Evolutionary conservation across 441 rosid species (phyloP).

Genomic region (Populus hybrid): DNA sequence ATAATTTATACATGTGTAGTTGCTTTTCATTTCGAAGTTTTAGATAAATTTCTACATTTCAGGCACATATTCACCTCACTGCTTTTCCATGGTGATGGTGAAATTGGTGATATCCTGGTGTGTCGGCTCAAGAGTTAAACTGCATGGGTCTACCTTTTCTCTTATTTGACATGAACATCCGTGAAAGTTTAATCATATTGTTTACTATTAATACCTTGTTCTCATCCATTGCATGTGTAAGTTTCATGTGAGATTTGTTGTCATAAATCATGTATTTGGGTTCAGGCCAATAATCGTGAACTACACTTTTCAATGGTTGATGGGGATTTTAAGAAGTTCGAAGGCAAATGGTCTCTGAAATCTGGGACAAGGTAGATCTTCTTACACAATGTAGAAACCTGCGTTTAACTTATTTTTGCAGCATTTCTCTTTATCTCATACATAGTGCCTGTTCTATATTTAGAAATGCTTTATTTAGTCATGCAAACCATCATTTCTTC

Average conservation of each 20-base stretch:
- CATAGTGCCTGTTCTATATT: neutral
- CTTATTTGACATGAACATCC: neutral
- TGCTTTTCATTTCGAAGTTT: neutral
- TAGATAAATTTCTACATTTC: neutral
- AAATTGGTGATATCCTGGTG: neutral
- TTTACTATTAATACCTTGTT: neutral
- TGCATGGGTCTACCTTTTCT: neutral
- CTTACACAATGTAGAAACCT: slow-evolving; percentile 7
- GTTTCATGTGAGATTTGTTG: slow-evolving; percentile 3
- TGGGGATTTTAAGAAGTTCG: slow-evolving; percentile 98
- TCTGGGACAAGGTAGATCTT: slow-evolving; percentile 62
- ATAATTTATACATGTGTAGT: neutral
- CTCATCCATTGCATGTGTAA: slow-evolving; percentile 1
- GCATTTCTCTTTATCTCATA: slow-evolving; percentile 6
- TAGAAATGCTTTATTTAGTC: neutral
- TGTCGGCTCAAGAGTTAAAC: neutral
- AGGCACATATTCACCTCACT: neutral
- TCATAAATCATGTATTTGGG: slow-evolving; percentile 4
- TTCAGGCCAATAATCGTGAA: slow-evolving; percentile 64
- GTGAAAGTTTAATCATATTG: neutral
- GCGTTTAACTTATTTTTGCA: slow-evolving; percentile 7
- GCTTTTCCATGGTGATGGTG: neutral
- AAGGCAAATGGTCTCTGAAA: slow-evolving; percentile 89
- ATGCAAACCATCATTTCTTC: neutral
- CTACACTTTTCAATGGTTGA: slow-evolving; percentile 93